Evolutionary conservation across 139 green algal species (phyloP), one percentile per base, ranked within the genome.

Genomic region (Tetraselmis striata): DNA sequence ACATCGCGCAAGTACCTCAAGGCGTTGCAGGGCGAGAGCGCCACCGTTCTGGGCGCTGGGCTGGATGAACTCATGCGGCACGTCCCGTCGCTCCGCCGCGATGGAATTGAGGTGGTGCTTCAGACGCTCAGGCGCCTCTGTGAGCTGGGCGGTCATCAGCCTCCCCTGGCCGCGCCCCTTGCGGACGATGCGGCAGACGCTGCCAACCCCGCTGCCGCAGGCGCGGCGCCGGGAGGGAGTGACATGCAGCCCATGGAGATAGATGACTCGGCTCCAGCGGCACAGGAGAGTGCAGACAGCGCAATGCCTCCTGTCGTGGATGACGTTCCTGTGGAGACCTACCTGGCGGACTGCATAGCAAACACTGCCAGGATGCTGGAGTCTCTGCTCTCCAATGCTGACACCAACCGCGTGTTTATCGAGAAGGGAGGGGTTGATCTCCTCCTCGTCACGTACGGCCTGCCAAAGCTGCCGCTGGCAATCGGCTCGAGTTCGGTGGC

Each of bases 31-130:
- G 89, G 94, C 0, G 95, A 99, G 74, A 94, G 90, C 0, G 86
- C 94, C 0, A 86, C 83, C 23, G 86, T 95, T 1, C 82, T 99
- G 18, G 96, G 96, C 0, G 82, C 89, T 0, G 89, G 91, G 1
- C 78, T 98, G 75, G 95, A 99, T 83, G 96, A 99, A 89, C 87
- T 98, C 32, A 88, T 99, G 84, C 88, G 95, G 29, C 95, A 98
- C 83, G 91, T 95, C 30, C 89, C 91, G 1, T 78, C 81, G 0
- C 88, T 98, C 58, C 86, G 91, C 2, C 59, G 79, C 18, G 88
- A 93, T 23, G 94, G 89, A 2, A 80, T 98, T 2, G 79, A 92
- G 1, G 81, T 92, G 23, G 81, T 95, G 18, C 25, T 98, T 22
- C 81, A 92, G 28, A 87, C 95, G 1, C 86, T 98, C n/a, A 88